Evolutionary conservation across 805 yeast genomes (phyloP), one percentile per base, ranked within the genome.

Genomic region (Lachancea nothofagi): DNA sequence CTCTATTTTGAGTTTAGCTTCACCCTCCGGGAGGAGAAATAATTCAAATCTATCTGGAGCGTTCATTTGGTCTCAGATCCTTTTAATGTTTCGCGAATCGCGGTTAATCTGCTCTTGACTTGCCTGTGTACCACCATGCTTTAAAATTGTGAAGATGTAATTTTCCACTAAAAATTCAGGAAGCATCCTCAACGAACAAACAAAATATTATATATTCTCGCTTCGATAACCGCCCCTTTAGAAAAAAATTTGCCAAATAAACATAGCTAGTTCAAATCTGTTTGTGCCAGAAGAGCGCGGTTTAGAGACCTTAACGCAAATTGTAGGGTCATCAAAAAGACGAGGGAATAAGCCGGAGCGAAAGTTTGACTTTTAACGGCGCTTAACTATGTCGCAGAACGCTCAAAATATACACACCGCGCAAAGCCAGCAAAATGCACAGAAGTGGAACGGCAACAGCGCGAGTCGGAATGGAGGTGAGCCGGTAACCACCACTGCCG

Each of bases 21-120:
- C 94, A 39, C 98, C 97, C 63, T 93, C 99, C n/a, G 97, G 97
- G 53, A 93, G 73, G 53, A 93, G 77, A 61, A 93, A 93, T 29
- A 93, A 77, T 71, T 93, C 99, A 62, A 90, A 93, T 74, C 98
- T 82, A 69, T 93, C 98, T 65, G 99, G 99, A 57, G 97, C 97
- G 69, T 93, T 93, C 98, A 93, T 90, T 29, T 18, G 3, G 33
- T 18, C 22, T 18, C 10, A 7, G 26, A 8, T 23, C 12, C 26
- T 8, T 8, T 8, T 12, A 8, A 12, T 8, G 8, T 23, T 23
- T 23, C 8, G 12, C 12, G 26, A 12, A 12, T 23, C 12, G 8
- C 10, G 26, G 69, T 93, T 93, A 97, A 93, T 90, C 19, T 18
- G 3, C 23, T 18, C 22, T 18, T 17, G 30, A 7, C 15, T 7